Conservation (phyloP, 768 basidiomycete genomes). For the Auricularia cornea region DNA sequence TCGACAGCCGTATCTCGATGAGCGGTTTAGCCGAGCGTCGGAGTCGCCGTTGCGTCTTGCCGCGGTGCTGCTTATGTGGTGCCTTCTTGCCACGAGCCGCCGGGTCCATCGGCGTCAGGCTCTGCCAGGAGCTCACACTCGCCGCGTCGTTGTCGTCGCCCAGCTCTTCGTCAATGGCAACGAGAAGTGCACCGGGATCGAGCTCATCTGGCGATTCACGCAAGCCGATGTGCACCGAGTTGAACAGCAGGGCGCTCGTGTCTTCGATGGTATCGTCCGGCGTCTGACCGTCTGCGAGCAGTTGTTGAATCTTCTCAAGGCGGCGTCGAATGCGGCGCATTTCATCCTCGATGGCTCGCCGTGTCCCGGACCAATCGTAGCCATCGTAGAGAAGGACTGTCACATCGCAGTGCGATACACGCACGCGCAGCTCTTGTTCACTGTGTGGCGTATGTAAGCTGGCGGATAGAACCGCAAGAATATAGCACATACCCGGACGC, state of each 20-base stretch:
- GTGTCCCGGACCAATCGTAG: conserved; percentile 87
- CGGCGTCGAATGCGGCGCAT: conserved; percentile 80
- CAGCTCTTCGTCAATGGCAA: conserved; percentile 89
- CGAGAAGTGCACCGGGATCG: conserved; percentile 70
- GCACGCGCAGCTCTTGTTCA: conserved; percentile 41
- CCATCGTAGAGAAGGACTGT: conserved; percentile 80
- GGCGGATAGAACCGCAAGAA: conserved; percentile 22
- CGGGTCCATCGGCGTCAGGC: conserved; percentile 45
- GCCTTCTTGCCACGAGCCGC: background rate
- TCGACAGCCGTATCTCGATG: conserved; percentile 74
- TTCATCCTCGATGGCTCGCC: conserved; percentile 79
- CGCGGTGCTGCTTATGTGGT: background rate
- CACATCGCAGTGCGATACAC: conserved; percentile 53
- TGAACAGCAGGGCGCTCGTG: conserved; percentile 75
- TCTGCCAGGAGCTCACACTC: conserved; percentile 87
- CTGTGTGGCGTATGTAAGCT: conserved; percentile 18
- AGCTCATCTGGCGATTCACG: conserved; percentile 64
- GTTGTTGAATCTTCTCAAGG: conserved; percentile 82
- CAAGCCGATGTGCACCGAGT: conserved; percentile 91
- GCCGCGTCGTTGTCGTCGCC: conserved; percentile 63
- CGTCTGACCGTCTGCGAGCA: conserved; percentile 83
- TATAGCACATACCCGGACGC: conserved; percentile 13
- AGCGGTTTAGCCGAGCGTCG: conserved; percentile 68
- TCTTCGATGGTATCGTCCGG: conserved; percentile 68
- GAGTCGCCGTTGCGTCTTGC: conserved; percentile 32